A percentile compares a stretch with the other conserved stretches of the same genome.
Evolutionary conservation across 257 asterid species (phyloP).

Genomic region (Petrea volubilis): DNA sequence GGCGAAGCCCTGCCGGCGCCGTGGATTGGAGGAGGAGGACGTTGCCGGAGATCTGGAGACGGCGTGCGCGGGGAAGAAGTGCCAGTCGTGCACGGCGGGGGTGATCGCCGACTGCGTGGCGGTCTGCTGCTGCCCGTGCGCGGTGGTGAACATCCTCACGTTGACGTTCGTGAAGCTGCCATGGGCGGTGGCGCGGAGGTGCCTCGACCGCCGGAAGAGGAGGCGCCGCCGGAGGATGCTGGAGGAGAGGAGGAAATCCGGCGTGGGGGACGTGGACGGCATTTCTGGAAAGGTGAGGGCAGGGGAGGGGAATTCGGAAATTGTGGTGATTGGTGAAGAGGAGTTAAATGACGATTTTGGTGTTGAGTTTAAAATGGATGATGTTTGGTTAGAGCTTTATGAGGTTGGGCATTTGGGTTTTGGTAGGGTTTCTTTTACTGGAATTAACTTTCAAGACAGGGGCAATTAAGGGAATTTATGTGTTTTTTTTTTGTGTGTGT

Average conservation of each 20-base stretch:
- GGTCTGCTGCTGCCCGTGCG: conserved; percentile 92
- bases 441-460: conserved; percentile 48
- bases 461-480: conserved; percentile 31
- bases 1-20: conserved; percentile 28
- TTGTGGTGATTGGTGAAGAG: conserved; percentile 32
- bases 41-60: conserved; percentile 45
- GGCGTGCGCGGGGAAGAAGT: conserved; percentile 67
- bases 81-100: conserved; percentile 85
- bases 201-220: conserved; percentile 42
- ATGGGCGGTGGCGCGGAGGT: conserved; percentile 71
- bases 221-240: conserved; percentile 13
- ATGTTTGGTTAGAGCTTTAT: conserved; percentile 72
- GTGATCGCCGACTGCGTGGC: conserved; percentile 94
- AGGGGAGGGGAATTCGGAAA: conserved; percentile 26
- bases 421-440: conserved; percentile 93
- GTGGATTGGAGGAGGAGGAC: conserved; percentile 20
- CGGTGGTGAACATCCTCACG: conserved; percentile 66
- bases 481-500: not conserved
- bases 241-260: conserved; percentile 33
- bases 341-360: conserved; percentile 50
- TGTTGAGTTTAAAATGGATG: conserved; percentile 56
- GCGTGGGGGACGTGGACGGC: conserved; percentile 32
- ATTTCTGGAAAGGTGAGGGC: conserved; percentile 35
- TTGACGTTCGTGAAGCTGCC: conserved; percentile 77
- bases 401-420: conserved; percentile 80